Percentiles rank a stretch among this genome's conserved stretches.
Conservation (phyloP, 331 rosid genomes). For the Malus hybrid region DNA sequence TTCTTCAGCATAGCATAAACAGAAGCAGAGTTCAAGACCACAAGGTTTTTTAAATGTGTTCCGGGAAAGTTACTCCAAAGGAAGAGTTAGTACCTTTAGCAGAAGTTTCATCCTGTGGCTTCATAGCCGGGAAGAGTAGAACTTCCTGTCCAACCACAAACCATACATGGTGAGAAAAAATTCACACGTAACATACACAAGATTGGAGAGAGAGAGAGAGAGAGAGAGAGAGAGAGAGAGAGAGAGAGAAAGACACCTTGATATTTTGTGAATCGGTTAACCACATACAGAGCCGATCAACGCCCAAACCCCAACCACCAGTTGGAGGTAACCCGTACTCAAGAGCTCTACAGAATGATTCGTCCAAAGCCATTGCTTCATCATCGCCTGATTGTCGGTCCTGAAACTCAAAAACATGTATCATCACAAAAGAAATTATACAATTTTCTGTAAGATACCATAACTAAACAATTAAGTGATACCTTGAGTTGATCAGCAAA, state of each 20-base stretch:
- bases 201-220: background rate
- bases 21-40: background rate
- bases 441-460: background rate
- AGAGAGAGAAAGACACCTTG: constrained; percentile 22
- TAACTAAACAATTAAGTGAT: background rate
- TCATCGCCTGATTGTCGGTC: constrained; percentile 96
- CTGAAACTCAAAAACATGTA: constrained; percentile 24
- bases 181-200: background rate
- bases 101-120: constrained; percentile 33
- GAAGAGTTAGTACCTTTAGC: constrained; percentile 11
- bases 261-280: constrained; percentile 86
- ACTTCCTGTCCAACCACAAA: constrained; percentile 30
- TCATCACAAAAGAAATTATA: too few relatives aligned
- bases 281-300: constrained; percentile 71
- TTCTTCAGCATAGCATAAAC: too few relatives aligned
- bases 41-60: background rate
- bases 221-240: too few relatives aligned
- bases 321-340: constrained; percentile 95
- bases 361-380: constrained; percentile 92
- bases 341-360: constrained; percentile 82
- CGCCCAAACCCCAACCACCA: constrained; percentile 50
- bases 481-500: constrained; percentile 93
- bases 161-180: background rate
- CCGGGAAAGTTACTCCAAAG: background rate
- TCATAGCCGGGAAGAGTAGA: constrained; percentile 41